These are phyloP conservation scores for Ephemerocybe angulata DNA, from an alignment of 768 basidiomycete genomes.

Conservation along the genomic window DNA sequence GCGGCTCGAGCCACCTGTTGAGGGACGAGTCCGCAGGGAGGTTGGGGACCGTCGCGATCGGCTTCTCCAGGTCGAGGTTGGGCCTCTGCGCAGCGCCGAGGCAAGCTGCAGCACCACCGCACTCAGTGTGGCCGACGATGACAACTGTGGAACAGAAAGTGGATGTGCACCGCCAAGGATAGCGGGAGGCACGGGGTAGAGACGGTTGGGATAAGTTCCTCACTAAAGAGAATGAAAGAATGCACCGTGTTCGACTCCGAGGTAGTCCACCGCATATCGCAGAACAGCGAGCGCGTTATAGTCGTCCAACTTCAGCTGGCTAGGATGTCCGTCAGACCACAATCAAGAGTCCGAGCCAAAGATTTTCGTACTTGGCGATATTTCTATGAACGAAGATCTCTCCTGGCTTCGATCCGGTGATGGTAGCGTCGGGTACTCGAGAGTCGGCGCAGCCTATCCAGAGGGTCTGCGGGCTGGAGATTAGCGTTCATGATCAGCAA, in stretches of 20 bases:
- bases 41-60: constrained; percentile 31
- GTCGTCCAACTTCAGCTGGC: constrained; percentile 74
- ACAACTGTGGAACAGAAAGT: constrained; percentile 47
- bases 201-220: constrained; percentile 30
- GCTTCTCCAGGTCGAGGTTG: constrained; percentile 24
- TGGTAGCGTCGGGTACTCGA: constrained; percentile 75
- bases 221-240: constrained; percentile 25
- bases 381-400: constrained; percentile 84
- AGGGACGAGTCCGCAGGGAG: constrained; percentile 46
- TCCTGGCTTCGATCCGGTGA: constrained; percentile 68
- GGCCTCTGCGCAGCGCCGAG: constrained; percentile 41
- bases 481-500: constrained; percentile 7
- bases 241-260: constrained; percentile 77
- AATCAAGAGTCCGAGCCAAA: constrained; percentile 1
- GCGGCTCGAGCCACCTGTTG: constrained; percentile 68
- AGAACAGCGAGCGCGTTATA: constrained; percentile 69
- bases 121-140: constrained; percentile 79
- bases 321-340: constrained; percentile 29
- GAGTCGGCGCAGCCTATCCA: constrained; percentile 87
- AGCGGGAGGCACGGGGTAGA: constrained; percentile 8
- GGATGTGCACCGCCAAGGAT: constrained; percentile 5
- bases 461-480: constrained; percentile 44
- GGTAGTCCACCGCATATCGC: constrained; percentile 63
- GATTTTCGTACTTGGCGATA: constrained; percentile 70
- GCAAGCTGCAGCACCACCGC: constrained; percentile 71